Evolutionary conservation across 2,329 filamentous ascomycete genomes (phyloP), one percentile per base, ranked within the genome.

Genomic region (Penicillium sp.): DNA sequence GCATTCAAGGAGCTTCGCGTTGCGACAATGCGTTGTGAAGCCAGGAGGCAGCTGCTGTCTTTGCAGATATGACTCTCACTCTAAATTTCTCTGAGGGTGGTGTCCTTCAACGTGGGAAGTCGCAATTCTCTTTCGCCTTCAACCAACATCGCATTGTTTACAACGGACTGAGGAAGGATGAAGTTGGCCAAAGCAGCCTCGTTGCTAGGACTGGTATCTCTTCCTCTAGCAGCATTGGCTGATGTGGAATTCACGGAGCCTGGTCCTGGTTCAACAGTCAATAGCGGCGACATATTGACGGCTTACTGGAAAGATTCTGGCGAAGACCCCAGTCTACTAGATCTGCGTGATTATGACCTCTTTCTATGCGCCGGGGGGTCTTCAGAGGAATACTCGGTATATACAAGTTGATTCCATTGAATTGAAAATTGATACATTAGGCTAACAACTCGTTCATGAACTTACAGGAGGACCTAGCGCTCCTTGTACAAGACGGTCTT

Each of bases 311-410:
- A 76, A 57, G 83, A 86, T 18, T 79, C 78, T 26, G 80, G 80
- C 42, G 71, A 71, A 20, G 69, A 74, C 45, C 82, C 83, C 2
- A 65, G 71, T 3, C 66, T 85, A 35, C 65, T 77, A 7, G 75
- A 81, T 56, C 73, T 86, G 43, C 68, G 72, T 2, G 75, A 76
- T 18, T 89, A 84, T 68, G 74, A 81, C 59, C 69, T 89, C 48
- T 81, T 80, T 62, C 72, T 89, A 21, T 83, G 82, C 64, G 80
- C 82, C 6, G 85, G 85, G 55, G 83, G 84, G 47, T 83, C 86
- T 65, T 71, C 74, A 2, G 73, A 70, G 18, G 71, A 68, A 55
- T 72, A 74, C 58, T 74, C 78, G 73, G 77, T 83, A 70, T 58
- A 45, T 6, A 33, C 40, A n/a, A 43, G 59, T 45, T 48, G 38